A percentile compares a stretch with the other conserved stretches of the same genome.
phyloP scores from a whole-genome alignment of 2,329 filamentous ascomycete genomes.

The Neospermospora avenae region DNA sequence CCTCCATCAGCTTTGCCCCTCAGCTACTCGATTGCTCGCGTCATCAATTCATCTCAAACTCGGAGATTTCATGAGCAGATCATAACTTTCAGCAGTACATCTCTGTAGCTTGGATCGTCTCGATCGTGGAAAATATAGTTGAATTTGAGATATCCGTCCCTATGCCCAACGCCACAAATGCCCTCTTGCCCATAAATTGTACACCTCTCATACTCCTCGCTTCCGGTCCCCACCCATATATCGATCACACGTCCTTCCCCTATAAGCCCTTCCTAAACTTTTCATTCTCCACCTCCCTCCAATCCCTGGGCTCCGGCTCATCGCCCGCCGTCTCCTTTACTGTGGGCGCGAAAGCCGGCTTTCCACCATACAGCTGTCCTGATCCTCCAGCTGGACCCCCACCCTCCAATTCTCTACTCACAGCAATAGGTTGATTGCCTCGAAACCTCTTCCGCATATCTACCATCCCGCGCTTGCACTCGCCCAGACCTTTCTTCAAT shows the following conservation, averaged over 20 bases:
- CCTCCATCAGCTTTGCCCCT: too few relatives aligned
- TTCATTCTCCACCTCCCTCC: constrained; percentile 64
- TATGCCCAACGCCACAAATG: not conserved
- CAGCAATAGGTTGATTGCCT: constrained; percentile 80
- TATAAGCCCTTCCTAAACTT: constrained; percentile 44
- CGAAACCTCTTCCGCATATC: constrained; percentile 99
- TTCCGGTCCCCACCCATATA: not conserved
- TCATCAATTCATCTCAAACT: too few relatives aligned
- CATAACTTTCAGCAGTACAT: too few relatives aligned
- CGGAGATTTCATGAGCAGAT: too few relatives aligned
- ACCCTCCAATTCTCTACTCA: constrained; percentile 58
- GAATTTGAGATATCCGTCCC: not conserved
- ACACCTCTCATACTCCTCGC: not conserved
- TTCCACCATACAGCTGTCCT: constrained; percentile 77
- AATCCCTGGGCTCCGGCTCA: constrained; percentile 58
- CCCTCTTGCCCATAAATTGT: not conserved
- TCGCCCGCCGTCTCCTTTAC: constrained; percentile 65
- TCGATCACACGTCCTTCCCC: not conserved
- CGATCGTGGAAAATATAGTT: not conserved
- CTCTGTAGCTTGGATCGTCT: not conserved
- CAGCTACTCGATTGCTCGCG: too few relatives aligned
- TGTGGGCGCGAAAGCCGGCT: constrained; percentile 63
- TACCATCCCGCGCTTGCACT: constrained; percentile 94
- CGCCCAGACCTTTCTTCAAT: constrained; percentile 85
- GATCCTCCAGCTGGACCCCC: constrained; percentile 42